Evolutionary conservation across 208 protist genomes (phyloP).

Genomic region (Entamoeba dispar): DNA sequence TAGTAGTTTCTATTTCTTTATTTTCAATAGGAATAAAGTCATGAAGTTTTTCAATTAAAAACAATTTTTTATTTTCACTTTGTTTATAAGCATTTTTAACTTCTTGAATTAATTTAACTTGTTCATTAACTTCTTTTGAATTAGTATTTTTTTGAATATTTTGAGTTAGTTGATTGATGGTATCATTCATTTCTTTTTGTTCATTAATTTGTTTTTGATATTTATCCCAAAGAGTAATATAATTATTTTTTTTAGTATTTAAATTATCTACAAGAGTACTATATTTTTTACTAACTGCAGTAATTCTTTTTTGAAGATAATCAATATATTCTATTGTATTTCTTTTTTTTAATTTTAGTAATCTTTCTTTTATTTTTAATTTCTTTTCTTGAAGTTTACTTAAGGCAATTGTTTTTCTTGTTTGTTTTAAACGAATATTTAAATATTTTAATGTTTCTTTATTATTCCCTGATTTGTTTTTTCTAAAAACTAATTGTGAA

Average conservation of each 20-base stretch:
- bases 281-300: background rate
- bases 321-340: background rate
- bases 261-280: background rate
- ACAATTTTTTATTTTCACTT: background rate
- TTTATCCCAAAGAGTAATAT: background rate
- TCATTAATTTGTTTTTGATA: background rate
- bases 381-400: too few relatives aligned
- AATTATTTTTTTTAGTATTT: background rate
- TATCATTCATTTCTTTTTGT: background rate
- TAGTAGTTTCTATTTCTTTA: background rate
- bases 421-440: too few relatives aligned
- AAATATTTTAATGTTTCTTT: too few relatives aligned
- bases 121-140: background rate
- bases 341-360: too few relatives aligned
- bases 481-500: too few relatives aligned
- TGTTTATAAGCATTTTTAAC: background rate
- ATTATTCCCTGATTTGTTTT: too few relatives aligned
- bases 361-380: too few relatives aligned
- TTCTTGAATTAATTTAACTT: background rate
- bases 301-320: background rate
- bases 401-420: too few relatives aligned
- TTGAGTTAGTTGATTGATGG: background rate
- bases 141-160: background rate
- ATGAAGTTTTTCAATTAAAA: background rate
- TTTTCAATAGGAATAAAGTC: background rate